Percentiles rank a stretch among this genome's conserved stretches.
Conservation (phyloP, 2,329 filamentous ascomycete genomes). For the Aspergillus terreus region DNA sequence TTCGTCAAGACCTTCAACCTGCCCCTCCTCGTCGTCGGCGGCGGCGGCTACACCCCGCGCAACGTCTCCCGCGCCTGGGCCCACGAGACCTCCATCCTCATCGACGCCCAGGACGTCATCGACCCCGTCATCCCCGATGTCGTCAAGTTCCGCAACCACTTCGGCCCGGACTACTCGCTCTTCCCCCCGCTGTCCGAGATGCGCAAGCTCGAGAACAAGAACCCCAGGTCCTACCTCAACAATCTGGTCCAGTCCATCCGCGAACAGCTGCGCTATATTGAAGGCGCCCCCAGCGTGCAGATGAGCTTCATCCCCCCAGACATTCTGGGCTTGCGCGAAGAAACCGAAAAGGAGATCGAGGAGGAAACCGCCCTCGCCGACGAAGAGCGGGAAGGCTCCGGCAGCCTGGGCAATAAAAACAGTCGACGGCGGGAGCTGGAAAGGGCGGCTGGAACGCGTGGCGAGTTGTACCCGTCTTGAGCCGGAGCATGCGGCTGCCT, state of each 20-base stretch:
- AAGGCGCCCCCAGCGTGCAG: conserved; percentile 82
- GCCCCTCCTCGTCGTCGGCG: conserved; percentile 86
- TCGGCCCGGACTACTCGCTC: conserved; percentile 79
- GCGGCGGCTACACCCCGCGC: conserved; percentile 91
- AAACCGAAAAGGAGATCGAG: conserved; percentile 45
- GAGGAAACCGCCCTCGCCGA: conserved; percentile 39
- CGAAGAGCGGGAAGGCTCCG: conserved; percentile 38
- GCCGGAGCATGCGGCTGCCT: conserved; percentile 4
- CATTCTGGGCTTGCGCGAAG: conserved; percentile 54
- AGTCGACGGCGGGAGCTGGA: conserved; percentile 34
- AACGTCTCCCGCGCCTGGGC: conserved; percentile 97
- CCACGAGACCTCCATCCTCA: conserved; percentile 89
- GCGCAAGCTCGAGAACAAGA: conserved; percentile 67
- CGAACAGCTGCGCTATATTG: conserved; percentile 82
- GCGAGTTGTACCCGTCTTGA: conserved; percentile 34
- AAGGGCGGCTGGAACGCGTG: conserved; percentile 28
- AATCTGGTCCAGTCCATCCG: conserved; percentile 73
- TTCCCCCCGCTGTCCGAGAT: conserved; percentile 81
- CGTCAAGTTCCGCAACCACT: conserved; percentile 82
- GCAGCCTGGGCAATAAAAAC: conserved; percentile 16
- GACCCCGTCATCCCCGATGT: conserved; percentile 70
- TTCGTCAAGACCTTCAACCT: conserved; percentile 79
- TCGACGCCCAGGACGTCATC: conserved; percentile 68
- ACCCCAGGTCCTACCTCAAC: conserved; percentile 70
- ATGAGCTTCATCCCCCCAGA: conserved; percentile 77